Evolutionary conservation across 164 flowering plant species (phyloP).

Genomic region (Piper betle): DNA sequence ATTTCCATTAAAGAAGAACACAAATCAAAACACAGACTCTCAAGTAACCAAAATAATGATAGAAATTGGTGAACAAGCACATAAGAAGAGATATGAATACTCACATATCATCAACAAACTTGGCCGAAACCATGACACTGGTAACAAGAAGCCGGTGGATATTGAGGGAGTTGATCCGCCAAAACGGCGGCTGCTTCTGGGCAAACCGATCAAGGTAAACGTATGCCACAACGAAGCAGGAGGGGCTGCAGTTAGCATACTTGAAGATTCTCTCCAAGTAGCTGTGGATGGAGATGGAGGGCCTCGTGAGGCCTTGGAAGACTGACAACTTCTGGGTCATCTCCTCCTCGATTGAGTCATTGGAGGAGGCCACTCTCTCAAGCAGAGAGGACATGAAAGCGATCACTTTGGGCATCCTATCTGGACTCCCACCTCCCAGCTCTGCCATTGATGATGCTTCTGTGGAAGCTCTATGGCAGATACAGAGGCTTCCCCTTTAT

Average conservation of each 20-base stretch:
- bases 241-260: conserved; percentile 58
- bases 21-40: too few relatives aligned
- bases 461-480: background rate
- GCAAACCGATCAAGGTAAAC: conserved; percentile 46
- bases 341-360: conserved; percentile 12
- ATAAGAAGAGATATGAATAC: conserved; percentile 7
- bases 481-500: background rate
- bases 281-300: conserved; percentile 34
- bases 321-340: conserved; percentile 21
- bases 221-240: conserved; percentile 50
- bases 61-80: background rate
- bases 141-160: conserved; percentile 44
- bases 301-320: conserved; percentile 47
- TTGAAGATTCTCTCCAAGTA: conserved; percentile 56
- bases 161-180: conserved; percentile 38
- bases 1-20: too few relatives aligned
- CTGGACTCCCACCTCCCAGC: conserved; percentile 3
- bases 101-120: conserved; percentile 46
- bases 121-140: conserved; percentile 39
- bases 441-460: conserved; percentile 13
- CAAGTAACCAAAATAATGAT: too few relatives aligned
- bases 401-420: conserved; percentile 20
- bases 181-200: conserved; percentile 20
- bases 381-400: conserved; percentile 26
- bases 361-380: conserved; percentile 25